These are phyloP conservation scores for Metschnikowia peoriensis DNA, from an alignment of 805 yeast species.

Conservation along the genomic window DNA sequence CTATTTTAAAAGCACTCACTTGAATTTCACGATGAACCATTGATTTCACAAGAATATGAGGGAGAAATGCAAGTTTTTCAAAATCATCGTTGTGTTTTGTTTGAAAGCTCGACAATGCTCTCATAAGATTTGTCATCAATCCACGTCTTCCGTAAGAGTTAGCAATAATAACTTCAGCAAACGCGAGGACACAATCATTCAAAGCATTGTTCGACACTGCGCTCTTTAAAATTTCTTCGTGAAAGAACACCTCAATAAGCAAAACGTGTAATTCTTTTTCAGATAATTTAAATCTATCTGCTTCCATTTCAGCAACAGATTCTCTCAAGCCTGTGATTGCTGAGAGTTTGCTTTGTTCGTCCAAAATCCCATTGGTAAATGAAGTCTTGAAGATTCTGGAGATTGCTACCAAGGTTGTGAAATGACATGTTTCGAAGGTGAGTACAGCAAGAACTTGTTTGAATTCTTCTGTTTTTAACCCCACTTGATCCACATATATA, in stretches of 20 bases:
- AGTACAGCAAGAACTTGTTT: conserved; percentile 8
- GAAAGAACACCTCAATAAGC: conserved; percentile 52
- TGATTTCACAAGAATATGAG: conserved; percentile 44
- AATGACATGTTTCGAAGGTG: conserved; percentile 22
- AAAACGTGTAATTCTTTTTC: conserved; percentile 62
- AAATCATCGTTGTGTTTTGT: conserved; percentile 28
- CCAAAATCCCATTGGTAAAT: conserved; percentile 9
- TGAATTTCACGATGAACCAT: conserved; percentile 52
- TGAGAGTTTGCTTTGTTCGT: conserved; percentile 7
- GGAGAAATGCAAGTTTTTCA: conserved; percentile 49
- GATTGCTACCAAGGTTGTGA: conserved; percentile 25
- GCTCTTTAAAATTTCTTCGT: conserved; percentile 36
- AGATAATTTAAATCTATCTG: conserved; percentile 59
- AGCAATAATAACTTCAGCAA: conserved; percentile 44
- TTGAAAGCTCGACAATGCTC: conserved; percentile 46
- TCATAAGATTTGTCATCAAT: conserved; percentile 59
- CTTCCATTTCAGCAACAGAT: conserved; percentile 59
- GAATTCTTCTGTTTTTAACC: not conserved
- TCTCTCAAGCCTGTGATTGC: conserved; percentile 32
- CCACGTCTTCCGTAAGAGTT: conserved; percentile 64
- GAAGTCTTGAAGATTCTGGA: conserved; percentile 19
- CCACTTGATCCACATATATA: conserved; percentile 14
- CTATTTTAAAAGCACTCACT: conserved; percentile 57
- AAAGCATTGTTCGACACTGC: conserved; percentile 31
- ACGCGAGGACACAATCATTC: conserved; percentile 25